Evolutionary conservation across 2,329 filamentous ascomycete species (phyloP).

Genomic region (Myriangium duriaei): DNA sequence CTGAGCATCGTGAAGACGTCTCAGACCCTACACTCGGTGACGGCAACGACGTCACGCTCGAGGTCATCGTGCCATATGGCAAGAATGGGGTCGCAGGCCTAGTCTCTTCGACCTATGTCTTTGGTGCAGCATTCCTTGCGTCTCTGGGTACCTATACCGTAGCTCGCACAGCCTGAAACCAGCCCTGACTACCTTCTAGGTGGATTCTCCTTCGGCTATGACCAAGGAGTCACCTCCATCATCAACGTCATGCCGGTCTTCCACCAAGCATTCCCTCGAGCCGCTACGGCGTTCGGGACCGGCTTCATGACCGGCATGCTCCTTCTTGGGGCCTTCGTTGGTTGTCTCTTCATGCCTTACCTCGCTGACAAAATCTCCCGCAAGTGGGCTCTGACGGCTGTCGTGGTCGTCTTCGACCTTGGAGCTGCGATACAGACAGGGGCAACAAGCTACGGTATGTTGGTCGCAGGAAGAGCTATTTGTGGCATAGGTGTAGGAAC

Average conservation of each 20-base stretch:
- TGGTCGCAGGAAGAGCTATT: constrained; percentile 56
- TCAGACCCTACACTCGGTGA: too few relatives aligned
- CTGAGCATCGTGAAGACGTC: too few relatives aligned
- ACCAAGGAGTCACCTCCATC: constrained; percentile 33
- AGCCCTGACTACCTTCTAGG: too few relatives aligned
- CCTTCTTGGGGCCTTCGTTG: constrained; percentile 23
- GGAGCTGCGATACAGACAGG: constrained; percentile 56
- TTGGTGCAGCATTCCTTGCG: constrained; percentile 31
- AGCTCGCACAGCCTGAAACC: too few relatives aligned
- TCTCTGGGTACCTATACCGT: too few relatives aligned
- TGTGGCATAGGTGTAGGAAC: constrained; percentile 55
- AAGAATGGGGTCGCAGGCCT: constrained; percentile 22
- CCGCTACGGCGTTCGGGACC: constrained; percentile 15
- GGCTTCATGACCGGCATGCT: constrained; percentile 15
- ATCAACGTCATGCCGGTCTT: constrained; percentile 37
- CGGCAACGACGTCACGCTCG: too few relatives aligned
- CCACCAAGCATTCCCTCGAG: constrained; percentile 25
- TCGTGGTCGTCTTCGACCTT: constrained; percentile 22
- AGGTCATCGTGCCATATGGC: constrained; percentile 21
- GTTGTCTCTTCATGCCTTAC: constrained; percentile 53
- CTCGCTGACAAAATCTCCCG: constrained; percentile 12
- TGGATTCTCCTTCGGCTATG: constrained; percentile 31
- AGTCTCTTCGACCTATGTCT: constrained; percentile 28
- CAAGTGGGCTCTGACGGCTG: constrained; percentile 9
- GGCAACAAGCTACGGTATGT: constrained; percentile 42